Percentiles rank a stretch among this genome's conserved stretches.
phyloP scores from a whole-genome alignment of 371 early-diverging fungal genomes.

The Umbelopsis sp. region DNA sequence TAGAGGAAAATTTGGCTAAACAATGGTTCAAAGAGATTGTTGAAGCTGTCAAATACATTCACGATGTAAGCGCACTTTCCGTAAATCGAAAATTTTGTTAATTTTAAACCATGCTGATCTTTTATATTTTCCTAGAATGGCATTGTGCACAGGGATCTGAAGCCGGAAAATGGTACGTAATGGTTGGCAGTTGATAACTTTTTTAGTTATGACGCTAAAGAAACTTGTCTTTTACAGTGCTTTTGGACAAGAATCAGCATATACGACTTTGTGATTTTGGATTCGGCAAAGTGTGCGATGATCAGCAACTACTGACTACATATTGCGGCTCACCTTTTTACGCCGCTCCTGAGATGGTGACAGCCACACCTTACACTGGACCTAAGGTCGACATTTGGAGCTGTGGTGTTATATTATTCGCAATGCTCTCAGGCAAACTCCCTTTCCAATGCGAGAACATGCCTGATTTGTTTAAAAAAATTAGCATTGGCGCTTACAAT shows the following conservation, averaged over 20 bases:
- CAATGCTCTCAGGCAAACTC: conserved; percentile 74
- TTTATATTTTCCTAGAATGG: conserved; percentile 48
- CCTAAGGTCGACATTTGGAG: conserved; percentile 84
- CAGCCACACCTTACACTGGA: conserved; percentile 72
- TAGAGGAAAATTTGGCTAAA: conserved; percentile 85
- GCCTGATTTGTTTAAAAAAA: conserved; percentile 71
- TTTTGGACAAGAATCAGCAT: conserved; percentile 72
- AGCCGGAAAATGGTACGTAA: conserved; percentile 77
- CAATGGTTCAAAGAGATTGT: conserved; percentile 95
- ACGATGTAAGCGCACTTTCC: conserved; percentile 46
- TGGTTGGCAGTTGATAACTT: background rate
- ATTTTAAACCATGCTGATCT: conserved; percentile 39
- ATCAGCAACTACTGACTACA: conserved; percentile 81
- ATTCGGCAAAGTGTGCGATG: conserved; percentile 88
- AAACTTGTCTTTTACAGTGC: conserved; percentile 38
- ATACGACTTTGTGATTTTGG: conserved; percentile 95
- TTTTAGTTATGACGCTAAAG: too few species aligned
- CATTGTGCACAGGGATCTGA: conserved; percentile 88
- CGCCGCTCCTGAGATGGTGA: conserved; percentile 87
- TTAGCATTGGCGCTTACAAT: conserved; percentile 60
- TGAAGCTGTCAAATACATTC: conserved; percentile 93
- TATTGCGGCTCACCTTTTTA: conserved; percentile 96
- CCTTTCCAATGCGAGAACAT: conserved; percentile 84
- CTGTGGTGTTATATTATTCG: conserved; percentile 78
- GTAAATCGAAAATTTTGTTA: conserved; percentile 25